These are phyloP conservation scores for Brassica carinata DNA, from an alignment of 345 rosid genomes.

Conservation along the genomic window DNA sequence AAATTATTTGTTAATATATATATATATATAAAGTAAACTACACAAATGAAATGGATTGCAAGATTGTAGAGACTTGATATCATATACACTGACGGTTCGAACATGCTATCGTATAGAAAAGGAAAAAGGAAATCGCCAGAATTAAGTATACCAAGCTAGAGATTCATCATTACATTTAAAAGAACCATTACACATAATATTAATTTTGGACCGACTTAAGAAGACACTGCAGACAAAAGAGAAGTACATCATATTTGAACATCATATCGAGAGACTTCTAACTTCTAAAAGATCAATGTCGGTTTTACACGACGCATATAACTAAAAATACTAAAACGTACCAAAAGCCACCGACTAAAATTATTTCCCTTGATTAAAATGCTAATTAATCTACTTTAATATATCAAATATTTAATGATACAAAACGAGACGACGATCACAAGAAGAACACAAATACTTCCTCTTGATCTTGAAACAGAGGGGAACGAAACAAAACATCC, in stretches of 20 bases:
- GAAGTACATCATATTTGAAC: background rate
- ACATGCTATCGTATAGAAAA: background rate
- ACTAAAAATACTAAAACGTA: constrained; percentile 4
- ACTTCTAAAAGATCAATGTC: constrained; percentile 15
- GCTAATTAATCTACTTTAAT: constrained; percentile 10
- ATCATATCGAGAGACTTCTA: constrained; percentile 14
- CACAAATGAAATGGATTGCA: constrained; percentile 5
- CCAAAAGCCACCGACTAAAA: constrained; percentile 25
- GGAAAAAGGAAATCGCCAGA: background rate
- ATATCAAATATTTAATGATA: constrained; percentile 22
- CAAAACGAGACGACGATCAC: constrained; percentile 58
- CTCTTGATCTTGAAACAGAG: constrained; percentile 67
- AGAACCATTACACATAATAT: background rate
- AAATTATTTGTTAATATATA: background rate
- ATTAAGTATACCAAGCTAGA: background rate
- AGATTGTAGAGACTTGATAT: background rate
- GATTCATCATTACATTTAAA: background rate
- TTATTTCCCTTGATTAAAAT: constrained; percentile 7
- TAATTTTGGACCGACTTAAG: constrained; percentile 7
- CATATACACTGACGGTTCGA: background rate
- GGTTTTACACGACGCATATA: constrained; percentile 11
- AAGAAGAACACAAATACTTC: constrained; percentile 58
- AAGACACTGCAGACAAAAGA: constrained; percentile 22
- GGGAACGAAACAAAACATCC: constrained; percentile 86
- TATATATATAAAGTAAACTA: background rate